Evolutionary conservation across 192 early-diverging fungal species (phyloP), one percentile per base, ranked within the genome.

Genomic region (Podila verticillata): DNA sequence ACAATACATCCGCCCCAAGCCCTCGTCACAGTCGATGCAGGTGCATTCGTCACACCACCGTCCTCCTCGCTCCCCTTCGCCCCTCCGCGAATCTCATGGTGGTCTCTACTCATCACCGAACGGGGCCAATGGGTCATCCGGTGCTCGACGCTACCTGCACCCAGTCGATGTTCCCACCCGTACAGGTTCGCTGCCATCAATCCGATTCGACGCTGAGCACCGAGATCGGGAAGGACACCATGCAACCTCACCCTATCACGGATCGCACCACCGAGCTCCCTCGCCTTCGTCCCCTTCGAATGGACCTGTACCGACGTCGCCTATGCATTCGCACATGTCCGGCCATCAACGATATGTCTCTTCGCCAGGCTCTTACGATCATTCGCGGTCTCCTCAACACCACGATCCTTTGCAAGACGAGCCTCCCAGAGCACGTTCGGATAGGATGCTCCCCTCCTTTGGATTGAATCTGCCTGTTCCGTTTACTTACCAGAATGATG

Each of bases 391-490:
- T 31, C 68, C 74, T 29, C 67, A 70, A 34, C 68, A 68, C 34
- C 72, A 72, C 35, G 77, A 80, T 8, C 26, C 51, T n/a, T 7
- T 22, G 13, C 70, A 63, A 4, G 77, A 72, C 19, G 77, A 80
- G n/a, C 70, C 69, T 31, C 51, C 51, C 17, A 54, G 24, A 10
- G 51, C 51, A 17, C 70, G 70, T 44, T 80, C 77, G 0, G 77
- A 80, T 29, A 58, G 77, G 13, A 72, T 80, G 77, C 54, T 80
- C 4, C 77, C 77, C 0, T 80, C 77, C 26, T 80, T 80, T 60
- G 77, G 77, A n/a, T 15, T 61, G 44, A 80, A 72, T 10, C 57
- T 80, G n/a, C 77, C 77, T 35, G 54, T 72, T 20, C 74, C 74
- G 6, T 70, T 58, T 49, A 54, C 69, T 28, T 61, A 54, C 54